phyloP scores from a whole-genome alignment of 106 monocot genomes.

The Platanthera zijinensis region DNA sequence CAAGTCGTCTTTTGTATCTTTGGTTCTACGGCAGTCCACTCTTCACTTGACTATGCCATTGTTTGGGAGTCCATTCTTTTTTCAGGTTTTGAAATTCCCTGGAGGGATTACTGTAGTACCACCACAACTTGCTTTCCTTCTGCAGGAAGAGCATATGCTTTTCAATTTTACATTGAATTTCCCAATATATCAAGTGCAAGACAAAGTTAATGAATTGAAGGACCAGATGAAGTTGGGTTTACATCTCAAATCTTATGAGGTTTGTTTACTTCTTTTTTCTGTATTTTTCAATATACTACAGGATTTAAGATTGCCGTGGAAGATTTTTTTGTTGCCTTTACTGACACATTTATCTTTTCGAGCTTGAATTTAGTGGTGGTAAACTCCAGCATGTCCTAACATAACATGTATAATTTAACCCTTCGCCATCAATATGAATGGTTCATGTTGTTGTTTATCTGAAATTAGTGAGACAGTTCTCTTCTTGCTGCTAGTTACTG shows the following conservation, averaged over 20 bases:
- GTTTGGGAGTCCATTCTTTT: constrained; percentile 78
- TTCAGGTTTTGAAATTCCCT: constrained; percentile 79
- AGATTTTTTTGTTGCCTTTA: background rate
- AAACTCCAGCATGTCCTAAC: background rate
- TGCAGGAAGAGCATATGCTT: constrained; percentile 57
- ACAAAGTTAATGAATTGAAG: constrained; percentile 56
- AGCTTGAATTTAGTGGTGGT: background rate
- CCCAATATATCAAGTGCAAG: constrained; percentile 56
- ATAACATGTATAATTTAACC: background rate
- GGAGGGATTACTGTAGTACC: constrained; percentile 89
- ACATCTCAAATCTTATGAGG: constrained; percentile 74
- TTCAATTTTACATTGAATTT: constrained; percentile 93
- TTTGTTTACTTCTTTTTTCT: constrained; percentile 15
- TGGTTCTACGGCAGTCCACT: constrained; percentile 45
- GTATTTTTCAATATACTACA: background rate
- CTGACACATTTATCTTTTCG: background rate
- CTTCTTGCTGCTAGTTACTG: background rate
- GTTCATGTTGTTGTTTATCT: background rate
- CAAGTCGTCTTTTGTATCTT: constrained; percentile 51
- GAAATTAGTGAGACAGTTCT: background rate
- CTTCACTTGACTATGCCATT: constrained; percentile 61
- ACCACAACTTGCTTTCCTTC: constrained; percentile 68
- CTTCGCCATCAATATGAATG: background rate
- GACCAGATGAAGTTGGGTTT: constrained; percentile 78
- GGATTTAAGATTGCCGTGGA: background rate